These are phyloP conservation scores for Exophiala phaeomuriformis DNA, from an alignment of 2,329 filamentous ascomycete species.

Conservation along the genomic window DNA sequence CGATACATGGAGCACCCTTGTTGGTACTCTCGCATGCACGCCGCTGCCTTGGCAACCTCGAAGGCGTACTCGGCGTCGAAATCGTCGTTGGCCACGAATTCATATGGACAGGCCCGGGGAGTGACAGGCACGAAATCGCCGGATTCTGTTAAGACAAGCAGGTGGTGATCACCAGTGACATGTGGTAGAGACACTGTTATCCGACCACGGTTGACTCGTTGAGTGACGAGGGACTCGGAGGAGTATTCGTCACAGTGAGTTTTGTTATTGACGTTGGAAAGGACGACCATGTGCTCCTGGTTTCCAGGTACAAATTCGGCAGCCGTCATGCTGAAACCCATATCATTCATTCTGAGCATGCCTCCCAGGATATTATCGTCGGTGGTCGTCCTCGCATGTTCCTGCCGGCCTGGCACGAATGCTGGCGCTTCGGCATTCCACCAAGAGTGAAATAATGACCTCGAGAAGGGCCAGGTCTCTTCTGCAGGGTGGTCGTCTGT, in stretches of 20 bases:
- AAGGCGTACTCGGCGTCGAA: conserved; percentile 4
- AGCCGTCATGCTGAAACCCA: neutral
- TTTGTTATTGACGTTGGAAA: too few relatives aligned
- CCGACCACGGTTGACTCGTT: neutral
- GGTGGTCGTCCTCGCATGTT: neutral
- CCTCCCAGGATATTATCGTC: neutral
- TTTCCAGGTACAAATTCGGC: conserved; percentile 2
- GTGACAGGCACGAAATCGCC: neutral
- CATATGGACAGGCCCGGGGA: neutral
- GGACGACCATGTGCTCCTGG: neutral
- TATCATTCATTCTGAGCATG: neutral
- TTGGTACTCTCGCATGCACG: neutral
- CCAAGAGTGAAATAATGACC: neutral
- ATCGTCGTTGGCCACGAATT: conserved; percentile 2
- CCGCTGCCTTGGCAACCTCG: neutral
- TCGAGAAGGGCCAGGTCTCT: neutral
- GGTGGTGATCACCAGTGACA: too few relatives aligned
- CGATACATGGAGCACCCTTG: neutral
- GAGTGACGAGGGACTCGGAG: neutral
- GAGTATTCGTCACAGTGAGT: too few relatives aligned
- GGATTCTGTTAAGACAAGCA: too few relatives aligned
- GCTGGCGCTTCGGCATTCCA: neutral
- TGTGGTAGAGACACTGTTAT: too few relatives aligned
- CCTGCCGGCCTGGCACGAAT: neutral
- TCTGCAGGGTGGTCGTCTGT: neutral